A percentile compares a stretch with the other conserved stretches of the same genome.
Conservation (phyloP, 2,329 filamentous ascomycete species). For the Hysterium pulicare region DNA sequence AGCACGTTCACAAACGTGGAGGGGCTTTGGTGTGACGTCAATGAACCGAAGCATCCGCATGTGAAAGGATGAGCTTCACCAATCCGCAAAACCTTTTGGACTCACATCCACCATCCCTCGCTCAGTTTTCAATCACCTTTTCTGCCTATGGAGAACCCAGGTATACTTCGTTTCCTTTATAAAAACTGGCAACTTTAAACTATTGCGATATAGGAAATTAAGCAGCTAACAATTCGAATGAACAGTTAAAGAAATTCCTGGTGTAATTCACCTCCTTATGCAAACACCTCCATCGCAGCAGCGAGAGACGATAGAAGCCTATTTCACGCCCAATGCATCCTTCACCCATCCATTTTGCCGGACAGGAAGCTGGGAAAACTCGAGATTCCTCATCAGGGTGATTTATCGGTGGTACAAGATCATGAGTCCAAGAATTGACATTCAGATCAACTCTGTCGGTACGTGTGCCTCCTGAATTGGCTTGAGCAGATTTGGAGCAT, state of each 20-base stretch:
- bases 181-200: background rate
- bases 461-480: slow-evolving; percentile 12
- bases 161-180: slow-evolving; percentile 9
- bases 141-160: slow-evolving; percentile 36
- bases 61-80: no score
- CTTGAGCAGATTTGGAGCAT: no score
- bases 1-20: no score
- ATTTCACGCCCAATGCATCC: slow-evolving; percentile 68
- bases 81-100: no score
- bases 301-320: slow-evolving; percentile 61
- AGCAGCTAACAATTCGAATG: slow-evolving; percentile 15
- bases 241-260: slow-evolving; percentile 57
- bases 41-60: no score
- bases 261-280: slow-evolving; percentile 65
- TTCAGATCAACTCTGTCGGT: slow-evolving; percentile 63
- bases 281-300: slow-evolving; percentile 66
- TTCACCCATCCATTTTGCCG: slow-evolving; percentile 79
- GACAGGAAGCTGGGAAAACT: slow-evolving; percentile 59
- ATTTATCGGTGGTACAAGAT: slow-evolving; percentile 77
- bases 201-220: no score
- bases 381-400: slow-evolving; percentile 62
- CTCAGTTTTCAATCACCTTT: no score
- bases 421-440: slow-evolving; percentile 68
- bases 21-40: no score
- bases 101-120: no score